Evolutionary conservation across 208 protist species (phyloP).

Genomic region (Leishmania turanica): DNA sequence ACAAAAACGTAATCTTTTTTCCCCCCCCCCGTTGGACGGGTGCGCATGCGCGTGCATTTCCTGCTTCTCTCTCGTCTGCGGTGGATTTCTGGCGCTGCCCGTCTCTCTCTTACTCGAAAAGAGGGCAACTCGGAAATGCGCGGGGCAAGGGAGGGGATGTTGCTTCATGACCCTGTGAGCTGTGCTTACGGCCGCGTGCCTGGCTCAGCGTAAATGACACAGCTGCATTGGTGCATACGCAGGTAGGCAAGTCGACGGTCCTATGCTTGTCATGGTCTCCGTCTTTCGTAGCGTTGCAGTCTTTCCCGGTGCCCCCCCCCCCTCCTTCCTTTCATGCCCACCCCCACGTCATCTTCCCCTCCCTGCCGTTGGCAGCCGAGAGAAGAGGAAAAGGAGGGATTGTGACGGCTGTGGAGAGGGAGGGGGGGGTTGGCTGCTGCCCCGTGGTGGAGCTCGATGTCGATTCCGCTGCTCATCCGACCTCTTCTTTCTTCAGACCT

Average conservation of each 20-base stretch:
- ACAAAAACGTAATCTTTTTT: not conserved
- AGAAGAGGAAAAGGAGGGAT: not conserved
- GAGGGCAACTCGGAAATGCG: not conserved
- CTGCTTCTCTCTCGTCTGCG: not conserved
- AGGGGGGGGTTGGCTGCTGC: not conserved
- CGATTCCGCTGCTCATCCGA: not conserved
- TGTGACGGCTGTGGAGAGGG: not conserved
- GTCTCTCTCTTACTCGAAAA: not conserved
- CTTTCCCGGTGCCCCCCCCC: not conserved
- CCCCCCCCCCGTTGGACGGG: not conserved
- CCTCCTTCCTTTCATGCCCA: not conserved
- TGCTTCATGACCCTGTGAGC: not conserved
- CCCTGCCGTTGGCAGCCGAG: not conserved
- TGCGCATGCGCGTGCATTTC: not conserved
- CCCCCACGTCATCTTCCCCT: not conserved
- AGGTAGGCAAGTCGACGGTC: not conserved
- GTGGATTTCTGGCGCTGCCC: not conserved
- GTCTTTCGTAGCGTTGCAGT: not conserved
- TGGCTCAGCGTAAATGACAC: not conserved
- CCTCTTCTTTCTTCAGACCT: not conserved
- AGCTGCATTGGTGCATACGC: not conserved
- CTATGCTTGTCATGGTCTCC: not conserved
- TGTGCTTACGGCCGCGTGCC: not conserved
- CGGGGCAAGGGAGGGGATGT: no score
- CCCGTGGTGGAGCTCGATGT: not conserved